Evolutionary conservation across 2,329 filamentous ascomycete species (phyloP).

Genomic region (Akanthomyces dipterigenus): DNA sequence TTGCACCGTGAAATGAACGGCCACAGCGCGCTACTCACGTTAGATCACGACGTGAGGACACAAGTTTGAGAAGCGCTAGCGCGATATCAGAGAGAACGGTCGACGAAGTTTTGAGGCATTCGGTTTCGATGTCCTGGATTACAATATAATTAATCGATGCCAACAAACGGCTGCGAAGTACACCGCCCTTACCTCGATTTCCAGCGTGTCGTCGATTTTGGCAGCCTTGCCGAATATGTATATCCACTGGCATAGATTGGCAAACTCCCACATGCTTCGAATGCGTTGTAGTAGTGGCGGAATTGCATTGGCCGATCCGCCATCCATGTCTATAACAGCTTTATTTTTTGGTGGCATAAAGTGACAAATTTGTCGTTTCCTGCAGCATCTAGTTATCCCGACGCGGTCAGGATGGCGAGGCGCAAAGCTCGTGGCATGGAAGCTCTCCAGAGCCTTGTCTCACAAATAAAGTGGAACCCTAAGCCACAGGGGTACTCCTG

Average conservation of each 20-base stretch:
- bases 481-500: not conserved
- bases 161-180: not conserved
- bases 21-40: slow-evolving; percentile 54
- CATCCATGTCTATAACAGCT: not conserved
- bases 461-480: not conserved
- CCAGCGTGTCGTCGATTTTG: slow-evolving; percentile 83
- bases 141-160: not conserved
- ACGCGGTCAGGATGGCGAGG: not conserved
- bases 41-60: slow-evolving; percentile 87
- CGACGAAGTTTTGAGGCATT: slow-evolving; percentile 77
- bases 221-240: slow-evolving; percentile 82
- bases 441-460: not conserved
- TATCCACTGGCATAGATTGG: slow-evolving; percentile 89
- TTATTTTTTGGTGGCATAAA: too few relatives aligned
- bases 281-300: slow-evolving; percentile 54
- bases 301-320: slow-evolving; percentile 8
- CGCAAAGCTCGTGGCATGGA: not conserved
- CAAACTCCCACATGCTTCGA: slow-evolving; percentile 92
- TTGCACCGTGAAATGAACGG: slow-evolving; percentile 3
- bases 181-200: slow-evolving; percentile 65
- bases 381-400: not conserved
- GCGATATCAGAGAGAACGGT: slow-evolving; percentile 73
- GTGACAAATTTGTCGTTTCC: too few relatives aligned
- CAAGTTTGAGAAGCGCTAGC: slow-evolving; percentile 79
- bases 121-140: slow-evolving; percentile 72